A percentile compares a stretch with the other conserved stretches of the same genome.
These are phyloP conservation scores for Chytriomyces hyalinus DNA, from an alignment of 192 early-diverging fungal genomes.

Conservation along the genomic window DNA sequence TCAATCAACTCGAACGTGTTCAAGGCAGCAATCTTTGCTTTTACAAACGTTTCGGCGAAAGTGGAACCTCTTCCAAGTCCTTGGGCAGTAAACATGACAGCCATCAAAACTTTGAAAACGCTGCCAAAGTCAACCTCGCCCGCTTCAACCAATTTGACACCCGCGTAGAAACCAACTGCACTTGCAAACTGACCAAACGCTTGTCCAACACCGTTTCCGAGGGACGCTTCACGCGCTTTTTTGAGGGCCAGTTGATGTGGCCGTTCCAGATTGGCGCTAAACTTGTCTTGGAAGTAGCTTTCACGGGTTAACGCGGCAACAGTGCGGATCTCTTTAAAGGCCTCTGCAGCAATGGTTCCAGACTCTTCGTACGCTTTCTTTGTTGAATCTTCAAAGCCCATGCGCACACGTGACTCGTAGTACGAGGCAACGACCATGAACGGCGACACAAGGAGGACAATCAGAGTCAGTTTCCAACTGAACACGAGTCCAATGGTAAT, in stretches of 20 bases:
- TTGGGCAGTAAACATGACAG: slow-evolving; percentile 48
- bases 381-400: slow-evolving; percentile 61
- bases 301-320: slow-evolving; percentile 72
- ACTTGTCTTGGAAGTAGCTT: slow-evolving; percentile 68
- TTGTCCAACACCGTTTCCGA: slow-evolving; percentile 76
- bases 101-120: slow-evolving; percentile 47
- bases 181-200: slow-evolving; percentile 76
- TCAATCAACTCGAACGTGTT: slow-evolving; percentile 49
- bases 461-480: slow-evolving; percentile 84
- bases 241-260: slow-evolving; percentile 71
- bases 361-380: slow-evolving; percentile 67
- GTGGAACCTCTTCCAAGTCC: slow-evolving; percentile 47
- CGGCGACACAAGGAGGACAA: slow-evolving; percentile 55
- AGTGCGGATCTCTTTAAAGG: slow-evolving; percentile 80
- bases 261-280: slow-evolving; percentile 57
- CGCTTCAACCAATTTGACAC: slow-evolving; percentile 60
- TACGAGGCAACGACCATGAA: slow-evolving; percentile 56
- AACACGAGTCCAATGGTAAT: slow-evolving; percentile 52
- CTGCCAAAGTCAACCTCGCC: slow-evolving; percentile 39
- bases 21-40: slow-evolving; percentile 50
- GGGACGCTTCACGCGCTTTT: slow-evolving; percentile 62
- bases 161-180: slow-evolving; percentile 81
- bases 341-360: slow-evolving; percentile 74
- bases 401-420: slow-evolving; percentile 59
- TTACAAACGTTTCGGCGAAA: slow-evolving; percentile 49